Conservation (phyloP, 305 asterid genomes). For the Fraxinus latifolia region DNA sequence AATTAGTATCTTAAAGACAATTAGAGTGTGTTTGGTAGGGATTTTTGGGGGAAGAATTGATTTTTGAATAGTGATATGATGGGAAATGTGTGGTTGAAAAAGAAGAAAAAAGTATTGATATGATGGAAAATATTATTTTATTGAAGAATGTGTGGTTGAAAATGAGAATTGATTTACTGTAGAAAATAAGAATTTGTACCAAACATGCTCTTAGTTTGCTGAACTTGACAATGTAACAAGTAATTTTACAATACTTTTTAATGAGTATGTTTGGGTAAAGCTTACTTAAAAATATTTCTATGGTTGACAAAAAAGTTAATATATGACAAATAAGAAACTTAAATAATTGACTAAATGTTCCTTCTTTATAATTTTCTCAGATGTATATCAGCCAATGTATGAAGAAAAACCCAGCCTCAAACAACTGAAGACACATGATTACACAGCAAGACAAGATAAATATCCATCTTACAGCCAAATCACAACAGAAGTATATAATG, state of each 20-base stretch:
- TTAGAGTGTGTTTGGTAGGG: too few species aligned
- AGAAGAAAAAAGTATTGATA: too few species aligned
- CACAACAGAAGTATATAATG: neutral
- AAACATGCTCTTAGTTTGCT: constrained; percentile 18
- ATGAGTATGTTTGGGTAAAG: neutral
- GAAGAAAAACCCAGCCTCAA: constrained; percentile 7
- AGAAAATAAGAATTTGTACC: too few species aligned
- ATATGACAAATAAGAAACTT: neutral
- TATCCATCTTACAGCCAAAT: neutral
- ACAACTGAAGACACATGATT: neutral
- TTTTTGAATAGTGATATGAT: too few species aligned
- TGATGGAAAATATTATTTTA: too few species aligned
- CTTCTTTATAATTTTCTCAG: neutral
- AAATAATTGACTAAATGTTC: neutral
- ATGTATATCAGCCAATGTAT: neutral
- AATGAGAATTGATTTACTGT: too few species aligned
- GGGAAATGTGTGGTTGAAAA: too few species aligned
- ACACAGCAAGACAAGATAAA: neutral
- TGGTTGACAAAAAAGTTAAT: neutral
- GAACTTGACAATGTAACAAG: neutral
- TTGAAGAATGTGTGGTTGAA: too few species aligned
- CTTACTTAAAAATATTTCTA: neutral
- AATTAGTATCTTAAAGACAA: too few species aligned
- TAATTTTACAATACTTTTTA: too few species aligned
- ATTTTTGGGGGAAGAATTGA: too few species aligned